phyloP scores from a whole-genome alignment of 164 flowering plant genomes.

The Vitis amurensis region DNA sequence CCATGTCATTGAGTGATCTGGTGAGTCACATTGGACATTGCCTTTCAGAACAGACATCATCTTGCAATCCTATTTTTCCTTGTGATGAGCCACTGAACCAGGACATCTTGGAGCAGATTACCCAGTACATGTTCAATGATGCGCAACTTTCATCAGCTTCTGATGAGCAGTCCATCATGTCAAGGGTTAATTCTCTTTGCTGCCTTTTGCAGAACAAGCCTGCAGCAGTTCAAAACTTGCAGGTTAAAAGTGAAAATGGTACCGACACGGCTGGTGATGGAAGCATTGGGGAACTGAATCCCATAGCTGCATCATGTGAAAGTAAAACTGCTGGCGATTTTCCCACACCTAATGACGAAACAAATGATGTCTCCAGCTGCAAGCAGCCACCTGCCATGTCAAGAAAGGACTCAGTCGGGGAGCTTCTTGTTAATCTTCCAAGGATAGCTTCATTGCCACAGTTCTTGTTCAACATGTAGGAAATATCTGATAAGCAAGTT shows the following conservation, averaged over 20 bases:
- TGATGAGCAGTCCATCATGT: slow-evolving; percentile 37
- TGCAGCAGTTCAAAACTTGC: slow-evolving; percentile 7
- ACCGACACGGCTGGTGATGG: background rate
- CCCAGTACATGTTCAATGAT: slow-evolving; percentile 27
- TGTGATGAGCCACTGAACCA: slow-evolving; percentile 7
- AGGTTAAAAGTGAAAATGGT: background rate
- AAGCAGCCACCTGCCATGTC: slow-evolving; percentile 23
- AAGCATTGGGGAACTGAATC: background rate
- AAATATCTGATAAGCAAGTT: slow-evolving; percentile 10
- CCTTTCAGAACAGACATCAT: slow-evolving; percentile 26
- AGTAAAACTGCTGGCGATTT: background rate
- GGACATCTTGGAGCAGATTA: slow-evolving; percentile 28
- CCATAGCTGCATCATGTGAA: background rate
- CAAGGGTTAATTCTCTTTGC: slow-evolving; percentile 44
- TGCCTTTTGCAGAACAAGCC: slow-evolving; percentile 36
- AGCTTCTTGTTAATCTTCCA: slow-evolving; percentile 39
- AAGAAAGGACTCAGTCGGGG: slow-evolving; percentile 40
- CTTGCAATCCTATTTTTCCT: slow-evolving; percentile 11
- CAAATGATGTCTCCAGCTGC: slow-evolving; percentile 5
- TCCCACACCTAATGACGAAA: background rate
- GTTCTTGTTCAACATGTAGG: slow-evolving; percentile 25
- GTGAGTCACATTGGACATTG: slow-evolving; percentile 31
- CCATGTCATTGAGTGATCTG: slow-evolving; percentile 37
- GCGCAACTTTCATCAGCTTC: slow-evolving; percentile 20
- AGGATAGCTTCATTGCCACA: slow-evolving; percentile 40